A percentile compares a stretch with the other conserved stretches of the same genome.
phyloP scores from a whole-genome alignment of 805 yeast species.

The Zygosaccharomyces kombuchaensis region DNA sequence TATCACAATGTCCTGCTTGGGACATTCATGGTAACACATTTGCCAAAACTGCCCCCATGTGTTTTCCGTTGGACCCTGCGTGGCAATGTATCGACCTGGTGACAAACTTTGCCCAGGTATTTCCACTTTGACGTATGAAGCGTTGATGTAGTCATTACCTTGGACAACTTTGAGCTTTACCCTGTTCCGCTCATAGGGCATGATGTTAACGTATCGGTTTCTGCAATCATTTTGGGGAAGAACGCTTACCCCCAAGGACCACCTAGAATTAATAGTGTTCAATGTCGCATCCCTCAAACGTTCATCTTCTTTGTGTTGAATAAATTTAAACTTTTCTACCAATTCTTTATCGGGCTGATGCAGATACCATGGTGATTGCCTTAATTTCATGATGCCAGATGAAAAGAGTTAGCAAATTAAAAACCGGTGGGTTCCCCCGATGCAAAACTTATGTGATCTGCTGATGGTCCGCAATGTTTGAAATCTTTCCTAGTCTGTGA shows the following conservation, averaged over 20 bases:
- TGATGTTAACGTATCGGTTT: constrained; percentile 59
- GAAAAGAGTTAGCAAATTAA: not conserved
- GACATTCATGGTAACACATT: constrained; percentile 59
- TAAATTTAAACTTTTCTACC: constrained; percentile 31
- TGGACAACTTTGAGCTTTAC: constrained; percentile 38
- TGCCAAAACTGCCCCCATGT: constrained; percentile 90
- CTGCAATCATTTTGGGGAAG: constrained; percentile 32
- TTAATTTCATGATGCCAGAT: not conserved
- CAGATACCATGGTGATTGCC: constrained; percentile 26
- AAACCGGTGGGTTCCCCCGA: not conserved
- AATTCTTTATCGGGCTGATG: constrained; percentile 26
- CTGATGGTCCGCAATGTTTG: not conserved
- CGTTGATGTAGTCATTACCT: constrained; percentile 71
- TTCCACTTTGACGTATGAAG: constrained; percentile 54
- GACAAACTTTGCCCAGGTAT: constrained; percentile 21
- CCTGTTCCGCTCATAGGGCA: constrained; percentile 62
- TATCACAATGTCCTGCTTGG: constrained; percentile 52
- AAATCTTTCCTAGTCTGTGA: not conserved
- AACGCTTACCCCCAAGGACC: constrained; percentile 32
- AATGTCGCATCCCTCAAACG: constrained; percentile 38
- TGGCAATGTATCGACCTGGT: constrained; percentile 51
- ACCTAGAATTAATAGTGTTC: constrained; percentile 24
- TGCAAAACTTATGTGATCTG: not conserved
- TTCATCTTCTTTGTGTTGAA: constrained; percentile 37
- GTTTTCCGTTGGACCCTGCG: constrained; percentile 72